Base-by-base conservation (phyloP, 1,284 basidiomycete species). In the Sporisorium iseilematis-ciliati region DNA sequence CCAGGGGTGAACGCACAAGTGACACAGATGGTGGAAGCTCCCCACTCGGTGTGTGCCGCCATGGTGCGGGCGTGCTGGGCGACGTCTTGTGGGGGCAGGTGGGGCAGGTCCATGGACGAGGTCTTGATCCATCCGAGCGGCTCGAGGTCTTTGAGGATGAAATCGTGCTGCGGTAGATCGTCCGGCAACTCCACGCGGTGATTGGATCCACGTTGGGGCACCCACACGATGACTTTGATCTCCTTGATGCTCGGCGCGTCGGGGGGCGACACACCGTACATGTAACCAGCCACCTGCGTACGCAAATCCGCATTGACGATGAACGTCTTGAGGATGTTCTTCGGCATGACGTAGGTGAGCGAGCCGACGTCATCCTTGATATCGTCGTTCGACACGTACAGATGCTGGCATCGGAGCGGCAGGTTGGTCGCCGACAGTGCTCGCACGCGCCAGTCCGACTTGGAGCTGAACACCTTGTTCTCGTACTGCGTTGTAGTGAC, bases 161-260 rank as follows among this genome's bases (percentile, higher is more conserved):
- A 95, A 83, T 97, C 95, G 83, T 97, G 94, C 86, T 92, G 91
- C 18, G 95, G 95, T 57, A 97, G 87, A 77, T 93, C 91, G 42
- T 88, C 86, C 11, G 95, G 95, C 45, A 98, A 88, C 85, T 97
- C 94, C 21, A 97, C 91, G 49, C 90, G 91, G 85, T 93, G 96
- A 86, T 97, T 97, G 82, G 92, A 95, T 49, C 97, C 96, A 49
- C 95, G 91, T 86, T 99, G 97, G 31, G 97, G 97, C 26, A 95
- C 90, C 92, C 95, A 97, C 11, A 91, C 95, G 49, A 99, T 89
- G 21, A 94, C 95, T 89, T 96, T 97, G 87, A 99, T 93, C 88
- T 99, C 97, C 88, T 98, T 97, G 77, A 99, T 97, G 85, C 96
- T 94, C 77, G 93, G 93, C 88, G 98, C 98, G 87, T 99, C 95